Base-by-base conservation (phyloP, 192 early-diverging fungal species). In the Fimicolochytrium jonesii region DNA sequence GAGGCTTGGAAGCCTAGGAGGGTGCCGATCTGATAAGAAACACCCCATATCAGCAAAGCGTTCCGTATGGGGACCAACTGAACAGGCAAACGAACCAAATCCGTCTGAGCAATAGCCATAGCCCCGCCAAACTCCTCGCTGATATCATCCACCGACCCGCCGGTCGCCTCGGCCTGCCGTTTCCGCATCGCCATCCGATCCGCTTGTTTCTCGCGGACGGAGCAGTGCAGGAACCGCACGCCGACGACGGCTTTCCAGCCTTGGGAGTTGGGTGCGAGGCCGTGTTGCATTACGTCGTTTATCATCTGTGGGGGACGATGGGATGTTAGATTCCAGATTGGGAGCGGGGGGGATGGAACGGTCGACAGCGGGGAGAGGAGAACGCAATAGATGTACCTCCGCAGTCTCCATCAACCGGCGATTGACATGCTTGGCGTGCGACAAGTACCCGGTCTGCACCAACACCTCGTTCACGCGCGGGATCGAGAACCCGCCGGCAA, bases 211-310 rank as follows among this genome's bases (percentile, higher is more conserved):
- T n/a, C n/a, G n/a, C n/a, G n/a, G n/a, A n/a, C n/a, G n/a, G n/a
- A n/a, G 15, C 42, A 13, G 39, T 69, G 67, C 44, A 69, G 45
- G 5, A 59, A 53, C 10, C 67, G 46, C 1, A 69, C 67, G 10
- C 54, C 32, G 20, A 66, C 23, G 42, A 64, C 55, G 0, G 51
- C 26, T 35, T 56, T 69, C 67, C 67, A 69, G n/a, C 67, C 67
- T 6, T 66, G 49, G 0, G 23, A 32, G 17, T 26, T 42, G 23
- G 46, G 60, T 1, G 39, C 45, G 3, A 64, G 28, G 39, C 45
- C 57, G 46, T 47, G 31, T 35, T 65, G 31, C 59, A 50, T 64
- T 25, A 33, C 44, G 33, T 67, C 66, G 20, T 47, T 20, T 4
- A 54, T 53, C 47, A 64, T 64, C 26, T 43, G 34, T 0, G 26